Evolutionary conservation across 345 rosid species (phyloP), one percentile per base, ranked within the genome.

Genomic region (Citrus inodora): DNA sequence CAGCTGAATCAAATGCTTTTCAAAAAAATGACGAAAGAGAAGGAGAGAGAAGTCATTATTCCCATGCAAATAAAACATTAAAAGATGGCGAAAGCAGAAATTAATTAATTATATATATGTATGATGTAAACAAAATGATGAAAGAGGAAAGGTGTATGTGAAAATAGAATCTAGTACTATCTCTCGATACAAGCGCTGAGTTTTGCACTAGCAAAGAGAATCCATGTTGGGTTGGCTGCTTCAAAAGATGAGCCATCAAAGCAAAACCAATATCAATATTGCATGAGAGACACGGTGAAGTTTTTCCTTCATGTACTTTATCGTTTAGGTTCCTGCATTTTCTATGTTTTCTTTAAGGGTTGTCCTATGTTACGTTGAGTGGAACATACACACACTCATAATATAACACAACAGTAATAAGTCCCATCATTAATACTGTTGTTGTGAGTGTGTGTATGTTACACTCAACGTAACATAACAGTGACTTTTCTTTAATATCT

Each of bases 191-290:
- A 53, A 17, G 58, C 16, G 58, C 17, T 81, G 87, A 89, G 87
- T 83, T 66, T 83, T 84, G 84, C 76, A 68, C 67, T 83, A 85
- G 87, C 88, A 80, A 85, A 76, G 89, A 80, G 84, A 86, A 80
- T 88, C 89, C 87, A 83, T 85, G 88, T 80, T 81, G 85, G 82
- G 88, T 80, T 81, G 85, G 82, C 76, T 78, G 83, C 88, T 82
- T 88, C 37, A 88, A 88, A 88, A 88, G 89, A 76, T 27, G 91
- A 86, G 88, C 90, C 90, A 27, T 19, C 69, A 67, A 65, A 33
- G 22, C 25, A 64, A 24, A 59, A 35, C 63, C 51, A 42, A 40
- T 37, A 48, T 40, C 51, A 46, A 46, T 46, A 11, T 3, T 13
- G 27, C 59, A 33, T 72, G 48, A 77, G 53, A 66, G 62, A 58